A percentile compares a stretch with the other conserved stretches of the same genome.
These are phyloP conservation scores for Calcarisporium arbuscula DNA, from an alignment of 2,329 filamentous ascomycete species.

Conservation along the genomic window DNA sequence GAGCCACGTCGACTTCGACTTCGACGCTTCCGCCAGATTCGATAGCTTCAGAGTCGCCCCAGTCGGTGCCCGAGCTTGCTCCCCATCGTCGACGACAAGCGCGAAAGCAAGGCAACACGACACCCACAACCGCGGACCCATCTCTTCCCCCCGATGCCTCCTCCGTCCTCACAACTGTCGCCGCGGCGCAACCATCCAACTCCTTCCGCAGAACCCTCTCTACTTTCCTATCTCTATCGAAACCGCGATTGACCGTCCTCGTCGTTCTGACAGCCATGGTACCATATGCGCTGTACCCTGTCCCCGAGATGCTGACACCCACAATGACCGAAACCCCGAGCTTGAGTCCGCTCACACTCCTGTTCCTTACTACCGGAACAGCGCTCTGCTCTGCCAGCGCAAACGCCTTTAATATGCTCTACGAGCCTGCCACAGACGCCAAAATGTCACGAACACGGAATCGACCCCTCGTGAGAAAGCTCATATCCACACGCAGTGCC, in stretches of 20 bases:
- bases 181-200: constrained; percentile 40
- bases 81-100: constrained; percentile 30
- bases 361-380: constrained; percentile 87
- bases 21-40: constrained; percentile 10
- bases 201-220: constrained; percentile 63
- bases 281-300: constrained; percentile 87
- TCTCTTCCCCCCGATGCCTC: constrained; percentile 45
- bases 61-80: constrained; percentile 18
- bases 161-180: constrained; percentile 46
- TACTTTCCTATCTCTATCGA: constrained; percentile 85
- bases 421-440: constrained; percentile 84
- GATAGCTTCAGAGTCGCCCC: constrained; percentile 12
- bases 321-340: constrained; percentile 64
- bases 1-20: constrained; percentile 18
- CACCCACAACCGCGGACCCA: constrained; percentile 13
- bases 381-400: constrained; percentile 84
- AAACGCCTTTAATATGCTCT: constrained; percentile 95
- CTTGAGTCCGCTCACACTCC: constrained; percentile 80
- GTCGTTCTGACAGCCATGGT: constrained; percentile 87
- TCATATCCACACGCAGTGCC: constrained; percentile 67
- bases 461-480: constrained; percentile 74
- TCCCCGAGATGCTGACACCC: constrained; percentile 75
- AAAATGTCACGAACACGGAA: constrained; percentile 93
- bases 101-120: constrained; percentile 15
- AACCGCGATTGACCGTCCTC: constrained; percentile 86